Base-by-base conservation (phyloP, 2,329 filamentous ascomycete genomes). In the Penicillium sp. region DNA sequence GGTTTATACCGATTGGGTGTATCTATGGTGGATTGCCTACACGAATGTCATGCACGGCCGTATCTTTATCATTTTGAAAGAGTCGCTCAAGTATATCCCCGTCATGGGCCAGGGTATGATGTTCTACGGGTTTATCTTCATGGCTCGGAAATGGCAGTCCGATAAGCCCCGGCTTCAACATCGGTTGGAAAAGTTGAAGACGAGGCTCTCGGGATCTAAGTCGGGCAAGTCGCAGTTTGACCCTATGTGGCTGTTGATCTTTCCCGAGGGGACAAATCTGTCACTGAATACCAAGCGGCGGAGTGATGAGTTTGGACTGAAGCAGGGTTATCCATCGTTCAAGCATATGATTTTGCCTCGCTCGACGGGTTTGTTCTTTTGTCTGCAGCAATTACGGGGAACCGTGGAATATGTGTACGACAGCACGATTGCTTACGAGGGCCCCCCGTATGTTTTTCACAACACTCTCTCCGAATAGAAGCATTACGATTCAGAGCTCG, bases 381-480 rank as follows among this genome's bases (percentile, higher is more conserved):
- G 86, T 70, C 71, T 89, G 51, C 83, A 88, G 60, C 83, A 89
- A 66, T 69, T 89, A 54, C 80, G 78, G 45, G 80, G 83, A 9
- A 86, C 85, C 0, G 85, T 87, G n/a, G 84, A 88, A 28, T 89
- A 84, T 81, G 78, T 89, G 1, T 89, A 89, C 68, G 87, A 89
- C 68, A 97, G 93, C 77, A 98, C 95, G 0, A 89, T 99, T 60
- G 93, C 92, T 4, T 99, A 99, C 73, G 94, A 97, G 78, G 94
- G 95, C 15, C 87, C 97, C 47, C 91, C 91, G 89, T 94, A 85
- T 84, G 92, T 89, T 56, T 26, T 44, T 12, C n/a, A 22, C 28
- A n/a, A n/a, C 42, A 15, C 13, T 28, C 35, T 12, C 10, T 35
- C 4, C 17, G 2, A 19, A 53, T 1, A 33, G 15, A 8, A 19